Conservation (phyloP, 2,329 filamentous ascomycete genomes). For the Fusarium coffeatum region DNA sequence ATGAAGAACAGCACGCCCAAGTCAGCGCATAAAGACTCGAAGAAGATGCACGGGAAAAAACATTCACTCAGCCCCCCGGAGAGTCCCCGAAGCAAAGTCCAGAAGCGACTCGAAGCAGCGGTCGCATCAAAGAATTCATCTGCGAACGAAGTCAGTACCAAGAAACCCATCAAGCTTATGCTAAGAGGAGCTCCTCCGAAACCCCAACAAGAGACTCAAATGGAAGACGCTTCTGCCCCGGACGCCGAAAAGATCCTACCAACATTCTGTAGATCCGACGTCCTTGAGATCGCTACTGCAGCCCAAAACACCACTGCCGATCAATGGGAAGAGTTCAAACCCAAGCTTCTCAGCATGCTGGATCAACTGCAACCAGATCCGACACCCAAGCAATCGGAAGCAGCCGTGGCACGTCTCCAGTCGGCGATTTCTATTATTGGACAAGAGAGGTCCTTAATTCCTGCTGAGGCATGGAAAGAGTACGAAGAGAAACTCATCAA, state of each 20-base stretch:
- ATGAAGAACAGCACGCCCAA: constrained; percentile 26
- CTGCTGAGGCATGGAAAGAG: constrained; percentile 29
- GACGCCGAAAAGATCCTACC: neutral
- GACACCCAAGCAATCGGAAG: constrained; percentile 12
- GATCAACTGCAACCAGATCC: constrained; percentile 3
- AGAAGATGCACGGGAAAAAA: constrained; percentile 5
- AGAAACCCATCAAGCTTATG: constrained; percentile 19
- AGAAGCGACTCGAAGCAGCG: constrained; percentile 16
- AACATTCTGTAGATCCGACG: constrained; percentile 3
- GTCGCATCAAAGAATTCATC: neutral
- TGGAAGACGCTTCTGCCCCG: constrained; percentile 7
- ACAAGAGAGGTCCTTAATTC: constrained; percentile 36
- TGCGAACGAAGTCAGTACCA: neutral
- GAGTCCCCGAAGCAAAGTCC: constrained; percentile 18
- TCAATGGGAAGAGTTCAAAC: constrained; percentile 17
- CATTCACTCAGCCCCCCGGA: constrained; percentile 1
- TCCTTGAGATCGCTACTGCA: constrained; percentile 5
- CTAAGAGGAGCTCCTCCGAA: neutral
- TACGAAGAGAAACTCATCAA: constrained; percentile 43
- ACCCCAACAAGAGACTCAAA: constrained; percentile 6
- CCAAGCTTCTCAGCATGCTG: constrained; percentile 22
- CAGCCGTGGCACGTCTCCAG: constrained; percentile 18
- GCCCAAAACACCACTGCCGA: neutral
- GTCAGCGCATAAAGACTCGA: constrained; percentile 8
- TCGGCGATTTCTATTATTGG: constrained; percentile 9